A percentile compares a stretch with the other conserved stretches of the same genome.
Evolutionary conservation across 208 protist species (phyloP).

Genomic region (Leptomonas seymouri): DNA sequence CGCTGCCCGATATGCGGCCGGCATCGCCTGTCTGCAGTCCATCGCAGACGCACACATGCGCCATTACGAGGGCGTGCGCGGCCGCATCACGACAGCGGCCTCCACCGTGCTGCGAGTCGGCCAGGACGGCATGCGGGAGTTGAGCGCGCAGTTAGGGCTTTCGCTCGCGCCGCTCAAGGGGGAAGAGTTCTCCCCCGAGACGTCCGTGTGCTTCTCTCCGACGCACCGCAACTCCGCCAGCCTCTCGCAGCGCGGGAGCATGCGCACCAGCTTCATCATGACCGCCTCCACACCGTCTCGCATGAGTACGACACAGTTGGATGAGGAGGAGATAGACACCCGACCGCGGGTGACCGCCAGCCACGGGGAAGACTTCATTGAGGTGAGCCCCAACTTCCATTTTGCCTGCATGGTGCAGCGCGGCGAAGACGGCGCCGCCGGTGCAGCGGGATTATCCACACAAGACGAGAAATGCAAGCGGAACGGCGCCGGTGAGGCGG

Average conservation of each 20-base stretch:
- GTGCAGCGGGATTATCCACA: not conserved
- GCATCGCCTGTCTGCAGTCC: slow-evolving; percentile 54
- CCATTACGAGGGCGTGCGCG: slow-evolving; percentile 55
- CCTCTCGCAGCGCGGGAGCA: not conserved
- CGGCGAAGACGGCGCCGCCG: not conserved
- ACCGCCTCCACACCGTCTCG: not conserved
- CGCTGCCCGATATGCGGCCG: slow-evolving; percentile 64
- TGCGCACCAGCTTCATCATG: slow-evolving; percentile 4
- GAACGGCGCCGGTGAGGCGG: not conserved
- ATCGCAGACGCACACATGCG: slow-evolving; percentile 62
- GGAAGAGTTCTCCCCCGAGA: not conserved
- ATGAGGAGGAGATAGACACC: not conserved
- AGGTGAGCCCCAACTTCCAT: slow-evolving; percentile 15
- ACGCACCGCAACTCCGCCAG: slow-evolving; percentile 8
- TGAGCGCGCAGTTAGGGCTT: slow-evolving; percentile 22
- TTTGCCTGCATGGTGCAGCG: slow-evolving; percentile 26
- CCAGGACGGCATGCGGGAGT: slow-evolving; percentile 20
- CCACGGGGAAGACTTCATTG: slow-evolving; percentile 28
- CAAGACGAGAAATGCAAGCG: not conserved
- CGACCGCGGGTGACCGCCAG: slow-evolving; percentile 8
- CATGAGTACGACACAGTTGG: not conserved
- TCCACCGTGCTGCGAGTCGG: slow-evolving; percentile 21
- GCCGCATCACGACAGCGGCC: slow-evolving; percentile 29
- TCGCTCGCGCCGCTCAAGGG: slow-evolving; percentile 7
- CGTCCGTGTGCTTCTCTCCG: not conserved